Base-by-base conservation (phyloP, 2,329 filamentous ascomycete genomes). In the Sclerotinia minor region DNA sequence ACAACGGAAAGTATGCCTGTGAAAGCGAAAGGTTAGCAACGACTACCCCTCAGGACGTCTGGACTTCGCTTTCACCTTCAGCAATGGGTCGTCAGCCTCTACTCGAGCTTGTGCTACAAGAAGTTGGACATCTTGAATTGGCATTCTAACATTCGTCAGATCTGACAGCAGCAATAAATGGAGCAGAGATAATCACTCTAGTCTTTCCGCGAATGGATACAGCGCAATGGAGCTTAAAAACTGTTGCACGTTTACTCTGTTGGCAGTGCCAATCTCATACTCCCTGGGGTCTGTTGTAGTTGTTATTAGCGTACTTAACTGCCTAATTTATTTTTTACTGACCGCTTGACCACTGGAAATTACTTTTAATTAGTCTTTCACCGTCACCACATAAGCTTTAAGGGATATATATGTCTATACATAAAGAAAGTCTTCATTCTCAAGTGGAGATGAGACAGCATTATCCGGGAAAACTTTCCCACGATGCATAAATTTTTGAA, bases 1-100 rank as follows among this genome's bases (percentile, higher is more conserved):
- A 88, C 83, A 88, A 74, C 54, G 85, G 84, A 69, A 89, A 88
- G 75, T 89, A 89, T 44, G 85, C 83, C 86, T 77, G 64, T 15
- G 13, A 49, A 53, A 17, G 15, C 17, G 38, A 41, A 13, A 21
- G 29, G 69, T 71, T 45, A 71, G 68, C 53, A 65, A 47, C 21
- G 5, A 32, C 11, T 17, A 38, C 29, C 13, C 32, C 32, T 60
- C 13, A 45, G 17, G 26, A 26, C 21, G 4, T 35, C 53, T 26
- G 58, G 35, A 24, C 6, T n/a, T n/a, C 47, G 53, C 17, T 58
- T 24, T 44, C 76, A 87, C 86, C 82, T 87, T 88, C 70, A 85
- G 81, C 6, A 80, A 79, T 2, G 84, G 81, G 69, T 86, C 82
- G 64, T 80, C 79, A 17, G 85, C 85, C 68, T 87, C 85, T 35